phyloP scores from a whole-genome alignment of 2,329 filamentous ascomycete species.

The Verruconis gallopava region DNA sequence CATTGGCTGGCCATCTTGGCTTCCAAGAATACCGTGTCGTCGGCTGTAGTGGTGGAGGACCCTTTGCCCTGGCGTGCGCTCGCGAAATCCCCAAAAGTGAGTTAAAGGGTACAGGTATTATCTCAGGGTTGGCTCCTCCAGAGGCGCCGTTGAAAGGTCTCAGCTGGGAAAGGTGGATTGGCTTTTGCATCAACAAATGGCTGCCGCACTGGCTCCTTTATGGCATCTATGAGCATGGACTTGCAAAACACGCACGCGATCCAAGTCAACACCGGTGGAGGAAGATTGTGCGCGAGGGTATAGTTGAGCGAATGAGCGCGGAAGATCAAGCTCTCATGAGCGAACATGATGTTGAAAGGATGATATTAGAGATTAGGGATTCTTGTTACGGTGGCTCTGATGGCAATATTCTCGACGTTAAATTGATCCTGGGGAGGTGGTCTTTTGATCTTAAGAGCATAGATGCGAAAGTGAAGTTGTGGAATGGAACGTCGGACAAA shows the following conservation, averaged over 20 bases:
- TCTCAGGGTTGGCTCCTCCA: constrained; percentile 8
- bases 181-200: constrained; percentile 9
- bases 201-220: constrained; percentile 8
- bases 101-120: constrained; percentile 9
- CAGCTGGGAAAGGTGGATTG: constrained; percentile 9
- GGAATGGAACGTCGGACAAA: constrained; percentile 10
- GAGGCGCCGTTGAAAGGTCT: constrained; percentile 5
- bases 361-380: background rate
- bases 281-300: background rate
- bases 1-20: constrained; percentile 28
- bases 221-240: background rate
- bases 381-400: constrained; percentile 1
- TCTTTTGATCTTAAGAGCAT: constrained; percentile 10
- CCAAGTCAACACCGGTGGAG: background rate
- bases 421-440: constrained; percentile 8
- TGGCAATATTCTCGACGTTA: constrained; percentile 10
- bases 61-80: constrained; percentile 34
- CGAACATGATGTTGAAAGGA: background rate
- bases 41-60: constrained; percentile 34
- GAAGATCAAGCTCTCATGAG: background rate
- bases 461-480: constrained; percentile 8
- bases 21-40: constrained; percentile 31
- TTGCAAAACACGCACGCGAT: background rate
- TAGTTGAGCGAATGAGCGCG: background rate
- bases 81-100: background rate